Evolutionary conservation across 257 asterid species (phyloP), one percentile per base, ranked within the genome.

Genomic region (Handroanthus guayacan): DNA sequence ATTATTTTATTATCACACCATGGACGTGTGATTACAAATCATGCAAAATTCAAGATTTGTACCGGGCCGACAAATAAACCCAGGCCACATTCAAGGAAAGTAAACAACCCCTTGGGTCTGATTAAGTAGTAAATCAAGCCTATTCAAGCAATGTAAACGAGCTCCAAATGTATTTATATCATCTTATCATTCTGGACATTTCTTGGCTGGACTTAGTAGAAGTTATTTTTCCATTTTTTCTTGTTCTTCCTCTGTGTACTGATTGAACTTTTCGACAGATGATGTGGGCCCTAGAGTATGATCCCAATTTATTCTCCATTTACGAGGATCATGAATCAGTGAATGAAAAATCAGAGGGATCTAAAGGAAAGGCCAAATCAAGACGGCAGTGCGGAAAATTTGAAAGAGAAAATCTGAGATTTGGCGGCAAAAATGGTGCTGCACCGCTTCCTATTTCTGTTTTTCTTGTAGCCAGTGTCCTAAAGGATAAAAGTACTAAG

Each of bases 231-330:
- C 37, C 20, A 31, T 38, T n/a, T 66, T 60, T 48, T 52, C 65
- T 44, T 54, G 37, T 55, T 16, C 37, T 71, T 75, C 20, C 3
- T 55, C 82, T 54, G 5, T 43, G 61, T 74, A 62, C 74, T 84
- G 13, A 62, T 78, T 66, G 57, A 47, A 34, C 45, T 67, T 70
- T 69, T 78, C 38, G 48, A 79, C 85, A 95, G 99, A 89, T 95
- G 97, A 95, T 95, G 99, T 95, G 99, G 99, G 99, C 99, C 18
- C 78, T 95, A 70, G 99, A 95, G 80, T 95, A 91, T 69, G 94
- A 92, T 74, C 97, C 99, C 20, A 91, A 86, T 77, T 63, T 91
- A 79, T 91, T 80, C 82, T 60, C 84, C 75, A 9, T 79, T 66
- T 89, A 92, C 14, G 96, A 92, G 87, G 99, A 86, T 37, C 84